Evolutionary conservation across 352 stramenopile genomes (phyloP), one percentile per base, ranked within the genome.

Genomic region (Blastocystis sp.): DNA sequence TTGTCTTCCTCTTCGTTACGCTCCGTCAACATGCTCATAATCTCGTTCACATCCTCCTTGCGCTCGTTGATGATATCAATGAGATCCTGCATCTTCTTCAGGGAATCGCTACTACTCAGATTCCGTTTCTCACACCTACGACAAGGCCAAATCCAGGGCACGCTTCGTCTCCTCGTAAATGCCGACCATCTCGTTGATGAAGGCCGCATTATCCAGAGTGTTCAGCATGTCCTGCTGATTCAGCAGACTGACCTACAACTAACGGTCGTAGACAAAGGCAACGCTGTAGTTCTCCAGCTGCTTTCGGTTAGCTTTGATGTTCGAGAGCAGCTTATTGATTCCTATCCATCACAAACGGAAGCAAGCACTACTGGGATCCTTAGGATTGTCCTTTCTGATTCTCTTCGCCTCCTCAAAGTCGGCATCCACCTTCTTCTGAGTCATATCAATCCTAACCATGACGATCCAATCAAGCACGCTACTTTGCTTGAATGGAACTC

Each of bases 61-160:
- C 66, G 52, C 11, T 84, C 74, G 34, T n/a, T 52, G 43, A 84
- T 84, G n/a, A 59, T 10, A 48, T 84, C 74, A 52, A 84, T 70
- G 53, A 84, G n/a, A 4, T 84, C 74, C 40, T 62, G 45, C 23
- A 84, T 34, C 43, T 74, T 69, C 41, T 66, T 19, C 21, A 48
- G 28, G 48, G 74, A 61, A 69, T 84, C 60, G 5, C 74, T 84
- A 84, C 5, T 0, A 41, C 19, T 40, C 43, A 23, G 52, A 17
- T 0, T 34, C 17, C 4, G 10, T 38, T 59, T 10, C 5, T 9
- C n/a, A 56, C 1, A 52, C 2, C n/a, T 84, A 84, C 74, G 74
- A 53, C 21, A 45, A 61, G 38, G 45, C 56, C 43, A 23, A 11
- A 69, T 62, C 74, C 34, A 84, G 56, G 38, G 52, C 74, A 28